Evolutionary conservation across 2,329 filamentous ascomycete genomes (phyloP).

Genomic region (Chaetomiaceae sp.): DNA sequence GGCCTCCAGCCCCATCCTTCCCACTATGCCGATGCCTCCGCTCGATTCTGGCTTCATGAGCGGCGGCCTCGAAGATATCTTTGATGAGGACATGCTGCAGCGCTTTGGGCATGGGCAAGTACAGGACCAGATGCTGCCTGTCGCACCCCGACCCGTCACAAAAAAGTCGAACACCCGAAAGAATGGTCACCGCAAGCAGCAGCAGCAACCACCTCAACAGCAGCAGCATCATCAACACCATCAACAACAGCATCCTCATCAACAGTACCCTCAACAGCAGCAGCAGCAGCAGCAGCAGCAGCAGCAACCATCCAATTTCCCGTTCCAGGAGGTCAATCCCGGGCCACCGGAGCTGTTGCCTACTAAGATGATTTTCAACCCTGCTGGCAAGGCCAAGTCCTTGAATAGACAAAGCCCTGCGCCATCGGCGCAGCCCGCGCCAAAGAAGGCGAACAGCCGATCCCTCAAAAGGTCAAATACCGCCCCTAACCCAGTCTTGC

Average conservation of each 20-base stretch:
- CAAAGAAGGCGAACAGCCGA: constrained; percentile 15
- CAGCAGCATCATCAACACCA: constrained; percentile 24
- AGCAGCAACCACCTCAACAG: constrained; percentile 19
- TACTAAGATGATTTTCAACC: constrained; percentile 40
- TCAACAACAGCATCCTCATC: constrained; percentile 25
- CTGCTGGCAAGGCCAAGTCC: constrained; percentile 25
- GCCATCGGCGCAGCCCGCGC: constrained; percentile 6
- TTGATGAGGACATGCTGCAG: constrained; percentile 51
- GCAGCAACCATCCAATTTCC: constrained; percentile 25
- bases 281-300: constrained; percentile 23
- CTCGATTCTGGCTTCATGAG: constrained; percentile 83
- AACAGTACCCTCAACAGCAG: too few relatives aligned
- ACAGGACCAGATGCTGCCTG: constrained; percentile 20
- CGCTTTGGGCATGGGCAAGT: constrained; percentile 30
- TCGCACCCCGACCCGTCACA: constrained; percentile 13
- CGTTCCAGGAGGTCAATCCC: constrained; percentile 40
- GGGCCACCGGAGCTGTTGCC: constrained; percentile 41
- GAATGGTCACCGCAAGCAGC: constrained; percentile 19
- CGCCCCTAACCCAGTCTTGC: constrained; percentile 16
- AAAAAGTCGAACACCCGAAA: constrained; percentile 28
- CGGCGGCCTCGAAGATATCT: constrained; percentile 64
- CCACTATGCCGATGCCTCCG: constrained; percentile 56
- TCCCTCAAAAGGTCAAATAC: constrained; percentile 24
- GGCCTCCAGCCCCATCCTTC: constrained; percentile 74
- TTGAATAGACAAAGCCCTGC: constrained; percentile 20